A percentile compares a stretch with the other conserved stretches of the same genome.
Conservation (phyloP, 768 basidiomycete genomes). For the Suillus paluster region DNA sequence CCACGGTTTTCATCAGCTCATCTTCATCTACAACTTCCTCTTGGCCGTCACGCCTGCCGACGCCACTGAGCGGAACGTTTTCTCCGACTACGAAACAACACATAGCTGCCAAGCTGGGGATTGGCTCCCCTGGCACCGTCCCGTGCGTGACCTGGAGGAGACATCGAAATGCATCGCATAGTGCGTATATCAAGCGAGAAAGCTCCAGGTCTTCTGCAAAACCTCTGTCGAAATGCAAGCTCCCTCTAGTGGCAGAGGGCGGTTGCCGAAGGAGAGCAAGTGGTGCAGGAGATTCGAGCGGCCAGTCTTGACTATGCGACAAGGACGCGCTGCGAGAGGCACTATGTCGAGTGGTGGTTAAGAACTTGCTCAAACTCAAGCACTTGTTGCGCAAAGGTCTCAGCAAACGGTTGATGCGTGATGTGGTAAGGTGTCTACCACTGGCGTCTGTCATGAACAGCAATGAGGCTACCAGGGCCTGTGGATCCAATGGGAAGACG, state of each 20-base stretch:
- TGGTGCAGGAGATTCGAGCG: conserved; percentile 32
- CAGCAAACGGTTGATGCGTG: conserved; percentile 49
- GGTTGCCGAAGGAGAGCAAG: conserved; percentile 45
- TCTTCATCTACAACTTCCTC: conserved; percentile 29
- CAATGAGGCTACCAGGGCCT: neutral
- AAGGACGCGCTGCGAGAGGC: conserved; percentile 4
- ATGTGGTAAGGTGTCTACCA: conserved; percentile 39
- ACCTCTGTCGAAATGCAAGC: conserved; percentile 38
- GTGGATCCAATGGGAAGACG: neutral
- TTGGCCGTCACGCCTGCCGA: conserved; percentile 20
- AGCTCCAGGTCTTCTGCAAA: conserved; percentile 44
- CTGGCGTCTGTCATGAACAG: conserved; percentile 16
- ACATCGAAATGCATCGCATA: conserved; percentile 60
- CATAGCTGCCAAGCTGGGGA: conserved; percentile 47
- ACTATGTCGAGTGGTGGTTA: conserved; percentile 14
- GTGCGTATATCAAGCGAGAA: conserved; percentile 52
- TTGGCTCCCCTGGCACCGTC: conserved; percentile 17
- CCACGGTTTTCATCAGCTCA: conserved; percentile 27
- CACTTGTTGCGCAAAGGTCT: conserved; percentile 55
- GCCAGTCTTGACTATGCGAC: conserved; percentile 21
- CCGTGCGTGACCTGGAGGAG: conserved; percentile 45
- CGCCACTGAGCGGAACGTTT: conserved; percentile 40
- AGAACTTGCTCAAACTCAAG: conserved; percentile 27
- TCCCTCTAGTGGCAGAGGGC: conserved; percentile 32
- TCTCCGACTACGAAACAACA: conserved; percentile 54